phyloP scores from a whole-genome alignment of 805 yeast genomes.

The Metschnikowia lunata region DNA sequence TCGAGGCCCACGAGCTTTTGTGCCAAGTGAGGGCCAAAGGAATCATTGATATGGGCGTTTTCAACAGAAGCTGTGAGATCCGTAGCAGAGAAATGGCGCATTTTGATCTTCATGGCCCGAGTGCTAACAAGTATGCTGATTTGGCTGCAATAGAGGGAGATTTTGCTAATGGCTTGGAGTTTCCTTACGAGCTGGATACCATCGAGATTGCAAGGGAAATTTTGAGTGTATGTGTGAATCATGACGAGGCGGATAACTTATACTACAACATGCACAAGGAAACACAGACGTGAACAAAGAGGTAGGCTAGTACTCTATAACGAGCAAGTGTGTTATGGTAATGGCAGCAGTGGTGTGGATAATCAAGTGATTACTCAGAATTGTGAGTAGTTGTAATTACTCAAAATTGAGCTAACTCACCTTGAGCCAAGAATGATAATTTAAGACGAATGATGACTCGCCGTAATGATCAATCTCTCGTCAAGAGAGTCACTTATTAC shows the following conservation, averaged over 20 bases:
- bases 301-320: no score
- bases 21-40: constrained; percentile 29
- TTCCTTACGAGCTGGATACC: constrained; percentile 56
- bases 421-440: no score
- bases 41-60: constrained; percentile 28
- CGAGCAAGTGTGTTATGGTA: no score
- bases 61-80: constrained; percentile 43
- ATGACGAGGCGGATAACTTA: constrained; percentile 75
- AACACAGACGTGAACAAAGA: neutral
- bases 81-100: constrained; percentile 38
- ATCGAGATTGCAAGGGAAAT: constrained; percentile 69
- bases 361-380: no score
- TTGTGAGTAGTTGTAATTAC: no score
- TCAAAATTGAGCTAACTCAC: no score
- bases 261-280: constrained; percentile 59
- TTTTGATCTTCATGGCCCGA: constrained; percentile 13
- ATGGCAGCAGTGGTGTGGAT: no score
- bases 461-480: no score
- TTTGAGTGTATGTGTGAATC: constrained; percentile 61
- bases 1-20: constrained; percentile 35
- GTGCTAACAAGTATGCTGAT: constrained; percentile 20
- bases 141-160: constrained; percentile 32
- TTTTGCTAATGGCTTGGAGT: constrained; percentile 56
- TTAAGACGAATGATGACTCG: no score
- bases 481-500: no score